These are phyloP conservation scores for Pseudofabraea citricarpa DNA, from an alignment of 2,329 filamentous ascomycete genomes.

Conservation along the genomic window DNA sequence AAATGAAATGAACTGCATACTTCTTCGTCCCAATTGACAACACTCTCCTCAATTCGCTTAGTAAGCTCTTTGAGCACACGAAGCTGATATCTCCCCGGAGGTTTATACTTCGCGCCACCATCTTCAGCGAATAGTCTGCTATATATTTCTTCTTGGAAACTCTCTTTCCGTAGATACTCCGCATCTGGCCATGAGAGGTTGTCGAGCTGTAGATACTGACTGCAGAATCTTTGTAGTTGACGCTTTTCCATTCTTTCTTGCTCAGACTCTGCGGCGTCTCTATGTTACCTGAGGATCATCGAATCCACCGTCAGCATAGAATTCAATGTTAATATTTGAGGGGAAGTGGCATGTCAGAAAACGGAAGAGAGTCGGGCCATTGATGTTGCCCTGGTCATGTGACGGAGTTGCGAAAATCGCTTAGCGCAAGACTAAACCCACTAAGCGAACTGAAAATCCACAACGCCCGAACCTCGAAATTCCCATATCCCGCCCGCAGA, in stretches of 20 bases:
- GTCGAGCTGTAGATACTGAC: conserved; percentile 78
- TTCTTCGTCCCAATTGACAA: conserved; percentile 80
- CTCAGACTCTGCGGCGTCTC: too few relatives aligned
- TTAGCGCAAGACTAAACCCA: background rate
- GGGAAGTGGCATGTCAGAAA: too few relatives aligned
- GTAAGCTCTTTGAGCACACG: conserved; percentile 71
- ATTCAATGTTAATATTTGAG: too few relatives aligned
- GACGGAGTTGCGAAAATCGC: too few relatives aligned
- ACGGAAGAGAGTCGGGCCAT: too few relatives aligned
- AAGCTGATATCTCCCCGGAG: conserved; percentile 65
- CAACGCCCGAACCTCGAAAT: conserved; percentile 3
- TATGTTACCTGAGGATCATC: conserved; percentile 16
- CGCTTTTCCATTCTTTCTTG: too few relatives aligned
- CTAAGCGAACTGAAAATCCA: conserved; percentile 5
- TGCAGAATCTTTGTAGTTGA: conserved; percentile 51
- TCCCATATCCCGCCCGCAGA: background rate
- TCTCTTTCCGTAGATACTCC: conserved; percentile 50
- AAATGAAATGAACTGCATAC: conserved; percentile 50
- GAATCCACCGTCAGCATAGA: too few relatives aligned
- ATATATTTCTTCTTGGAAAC: conserved; percentile 64
- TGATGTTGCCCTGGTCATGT: too few relatives aligned
- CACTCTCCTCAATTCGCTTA: conserved; percentile 64
- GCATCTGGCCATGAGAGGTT: conserved; percentile 59
- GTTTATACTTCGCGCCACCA: conserved; percentile 47
- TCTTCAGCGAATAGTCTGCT: conserved; percentile 61